Conservation (phyloP, 2,329 filamentous ascomycete genomes). For the Aureobasidium sp. region DNA sequence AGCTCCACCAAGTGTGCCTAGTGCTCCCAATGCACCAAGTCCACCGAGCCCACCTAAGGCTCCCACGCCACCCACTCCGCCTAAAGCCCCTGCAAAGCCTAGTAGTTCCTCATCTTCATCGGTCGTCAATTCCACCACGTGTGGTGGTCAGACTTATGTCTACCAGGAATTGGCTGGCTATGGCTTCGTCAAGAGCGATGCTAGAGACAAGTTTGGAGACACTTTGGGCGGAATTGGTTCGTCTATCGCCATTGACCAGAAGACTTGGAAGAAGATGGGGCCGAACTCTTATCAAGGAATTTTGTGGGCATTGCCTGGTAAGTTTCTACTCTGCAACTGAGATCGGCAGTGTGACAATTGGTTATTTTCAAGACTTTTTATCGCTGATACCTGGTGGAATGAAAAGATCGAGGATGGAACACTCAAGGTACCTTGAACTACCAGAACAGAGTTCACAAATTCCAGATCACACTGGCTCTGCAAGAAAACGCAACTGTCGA, state of each 20-base stretch:
- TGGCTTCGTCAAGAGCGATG: constrained; percentile 52
- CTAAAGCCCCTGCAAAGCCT: too few species aligned
- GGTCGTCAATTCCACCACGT: constrained; percentile 43
- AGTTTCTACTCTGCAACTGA: background rate
- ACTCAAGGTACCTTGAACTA: constrained; percentile 64
- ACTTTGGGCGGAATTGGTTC: constrained; percentile 62
- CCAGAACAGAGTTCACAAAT: constrained; percentile 62
- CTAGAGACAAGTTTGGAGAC: constrained; percentile 61
- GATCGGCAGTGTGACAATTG: constrained; percentile 12
- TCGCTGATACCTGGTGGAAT: background rate
- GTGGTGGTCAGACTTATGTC: constrained; percentile 56
- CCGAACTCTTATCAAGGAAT: constrained; percentile 51
- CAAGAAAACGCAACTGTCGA: constrained; percentile 44
- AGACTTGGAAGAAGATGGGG: constrained; percentile 50
- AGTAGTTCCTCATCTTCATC: too few species aligned
- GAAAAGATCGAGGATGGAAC: constrained; percentile 63
- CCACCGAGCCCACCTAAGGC: too few species aligned
- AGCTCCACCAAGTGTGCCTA: background rate
- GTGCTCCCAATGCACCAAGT: background rate
- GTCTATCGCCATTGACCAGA: constrained; percentile 55
- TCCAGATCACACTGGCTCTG: constrained; percentile 53
- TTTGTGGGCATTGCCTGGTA: constrained; percentile 52
- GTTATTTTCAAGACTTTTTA: background rate
- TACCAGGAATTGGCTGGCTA: constrained; percentile 63
- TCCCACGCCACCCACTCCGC: too few species aligned